These are phyloP conservation scores for Davidsoniella australis DNA, from an alignment of 2,329 filamentous ascomycete genomes.

Conservation along the genomic window DNA sequence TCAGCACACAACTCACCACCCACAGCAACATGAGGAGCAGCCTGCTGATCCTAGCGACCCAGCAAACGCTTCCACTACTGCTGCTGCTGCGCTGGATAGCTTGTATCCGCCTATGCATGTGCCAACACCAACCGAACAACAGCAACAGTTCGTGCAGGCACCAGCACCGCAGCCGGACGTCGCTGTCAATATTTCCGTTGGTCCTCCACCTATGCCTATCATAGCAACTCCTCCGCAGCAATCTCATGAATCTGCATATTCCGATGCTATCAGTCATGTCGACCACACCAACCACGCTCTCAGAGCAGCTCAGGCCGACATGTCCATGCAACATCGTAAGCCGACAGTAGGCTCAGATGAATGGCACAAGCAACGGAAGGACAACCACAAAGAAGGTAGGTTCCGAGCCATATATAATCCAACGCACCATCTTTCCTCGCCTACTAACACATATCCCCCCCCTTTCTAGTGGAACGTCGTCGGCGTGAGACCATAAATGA, in stretches of 20 bases:
- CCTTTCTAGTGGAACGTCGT: conserved; percentile 64
- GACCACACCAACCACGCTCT: conserved; percentile 1
- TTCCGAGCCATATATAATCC: conserved; percentile 8
- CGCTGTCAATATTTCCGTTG: conserved; percentile 1
- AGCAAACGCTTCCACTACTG: conserved; percentile 39
- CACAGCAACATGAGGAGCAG: conserved; percentile 10
- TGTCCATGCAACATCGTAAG: conserved; percentile 32
- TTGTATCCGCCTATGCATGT: conserved; percentile 45
- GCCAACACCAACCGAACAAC: conserved; percentile 39
- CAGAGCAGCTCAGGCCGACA: conserved; percentile 2
- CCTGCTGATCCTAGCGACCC: conserved; percentile 28
- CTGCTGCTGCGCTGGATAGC: conserved; percentile 37
- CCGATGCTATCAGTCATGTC: conserved; percentile 2
- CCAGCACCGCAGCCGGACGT: conserved; percentile 13
- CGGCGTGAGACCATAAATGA: conserved; percentile 97
- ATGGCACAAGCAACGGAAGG: conserved; percentile 93
- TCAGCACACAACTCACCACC: conserved; percentile 8
- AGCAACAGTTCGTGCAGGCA: conserved; percentile 41
- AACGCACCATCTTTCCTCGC: conserved; percentile 1
- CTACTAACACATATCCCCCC: conserved; percentile 16
- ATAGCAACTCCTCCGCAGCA: conserved; percentile 3
- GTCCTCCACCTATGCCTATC: neutral
- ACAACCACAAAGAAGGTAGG: conserved; percentile 96
- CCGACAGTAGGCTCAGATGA: conserved; percentile 89
- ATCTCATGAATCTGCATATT: neutral